Conservation (phyloP, 768 basidiomycete genomes). For the Daedaleopsis sinensis region DNA sequence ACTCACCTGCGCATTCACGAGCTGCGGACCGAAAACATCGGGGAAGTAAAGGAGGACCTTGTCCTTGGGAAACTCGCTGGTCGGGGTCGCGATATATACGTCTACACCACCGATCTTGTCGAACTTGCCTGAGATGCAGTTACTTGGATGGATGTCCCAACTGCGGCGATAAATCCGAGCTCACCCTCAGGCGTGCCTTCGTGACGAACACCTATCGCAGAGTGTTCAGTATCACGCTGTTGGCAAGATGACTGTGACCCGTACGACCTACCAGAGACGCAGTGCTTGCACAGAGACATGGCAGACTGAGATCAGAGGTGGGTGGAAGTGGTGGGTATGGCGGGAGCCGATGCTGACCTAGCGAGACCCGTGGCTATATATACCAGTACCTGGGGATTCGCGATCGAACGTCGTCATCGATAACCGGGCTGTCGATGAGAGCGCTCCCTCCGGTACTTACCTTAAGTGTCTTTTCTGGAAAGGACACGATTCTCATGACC, state of each 20-base stretch:
- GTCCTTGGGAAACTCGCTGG: slow-evolving; percentile 40
- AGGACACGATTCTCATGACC: no score
- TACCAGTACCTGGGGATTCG: no score
- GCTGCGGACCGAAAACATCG: slow-evolving; percentile 36
- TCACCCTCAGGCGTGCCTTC: slow-evolving; percentile 41
- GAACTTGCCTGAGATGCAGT: slow-evolving; percentile 30
- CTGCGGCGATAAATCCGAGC: neutral
- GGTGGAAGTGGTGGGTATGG: neutral
- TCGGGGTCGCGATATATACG: slow-evolving; percentile 46
- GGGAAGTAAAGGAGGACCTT: slow-evolving; percentile 42
- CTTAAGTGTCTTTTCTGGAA: no score
- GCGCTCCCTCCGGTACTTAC: no score
- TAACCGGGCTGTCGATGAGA: neutral
- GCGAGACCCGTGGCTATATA: slow-evolving; percentile 10
- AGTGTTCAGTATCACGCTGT: neutral
- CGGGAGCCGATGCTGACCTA: neutral
- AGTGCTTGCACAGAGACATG: slow-evolving; percentile 61
- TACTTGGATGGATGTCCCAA: neutral
- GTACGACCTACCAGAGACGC: slow-evolving; percentile 49
- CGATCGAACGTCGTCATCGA: neutral
- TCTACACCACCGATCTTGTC: slow-evolving; percentile 39
- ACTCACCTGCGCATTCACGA: slow-evolving; percentile 33
- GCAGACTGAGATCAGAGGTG: neutral
- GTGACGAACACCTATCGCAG: slow-evolving; percentile 35
- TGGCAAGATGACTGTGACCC: neutral